Base-by-base conservation (phyloP, 2,329 filamentous ascomycete genomes). In the Fusarium burgessii region DNA sequence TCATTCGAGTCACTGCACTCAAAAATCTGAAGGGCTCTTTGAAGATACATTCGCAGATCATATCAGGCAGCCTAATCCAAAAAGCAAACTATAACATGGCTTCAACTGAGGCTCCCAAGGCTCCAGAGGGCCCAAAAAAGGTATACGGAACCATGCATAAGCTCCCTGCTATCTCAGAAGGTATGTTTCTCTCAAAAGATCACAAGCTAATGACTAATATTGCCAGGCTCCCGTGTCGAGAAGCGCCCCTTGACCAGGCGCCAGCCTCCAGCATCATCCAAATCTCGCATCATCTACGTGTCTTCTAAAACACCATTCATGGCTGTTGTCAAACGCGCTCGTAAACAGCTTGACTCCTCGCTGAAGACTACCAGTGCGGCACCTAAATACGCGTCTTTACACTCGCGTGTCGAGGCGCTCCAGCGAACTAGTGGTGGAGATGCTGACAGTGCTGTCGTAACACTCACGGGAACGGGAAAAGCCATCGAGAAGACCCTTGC, bases 221-320 rank as follows among this genome's bases (percentile, higher is more conserved):
- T 20, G 11, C 25, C 67, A 88, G 87, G 85, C 69, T 78, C 81
- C 60, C 85, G 80, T 52, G 74, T 89, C 68, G 83, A 83, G 55
- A 87, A 87, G 74, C 84, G 86, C 12, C 84, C 86, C 7, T 78
- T 86, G 43, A 77, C 78, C 69, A 77, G 82, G 67, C 80, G 75
- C 10, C 82, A 83, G 57, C 76, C 79, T 14, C 81, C 83, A n/a
- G 77, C 79, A 17, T 83, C 84, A 23, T 82, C 83, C 50, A 84
- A 82, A 54, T 76, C 81, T 11, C 81, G 79, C 47, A 77, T 87
- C 66, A 84, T 94, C 78, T 93, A 93, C 82, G 84, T 94, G 62
- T 89, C 88, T 40, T 81, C 87, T 42, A 84, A 84, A 40, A 90
- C 91, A 0, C 89, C 90, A 10, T 92, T 93, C 82, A 88, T 93